phyloP scores from a whole-genome alignment of 345 rosid species.

The Garcia nutans region DNA sequence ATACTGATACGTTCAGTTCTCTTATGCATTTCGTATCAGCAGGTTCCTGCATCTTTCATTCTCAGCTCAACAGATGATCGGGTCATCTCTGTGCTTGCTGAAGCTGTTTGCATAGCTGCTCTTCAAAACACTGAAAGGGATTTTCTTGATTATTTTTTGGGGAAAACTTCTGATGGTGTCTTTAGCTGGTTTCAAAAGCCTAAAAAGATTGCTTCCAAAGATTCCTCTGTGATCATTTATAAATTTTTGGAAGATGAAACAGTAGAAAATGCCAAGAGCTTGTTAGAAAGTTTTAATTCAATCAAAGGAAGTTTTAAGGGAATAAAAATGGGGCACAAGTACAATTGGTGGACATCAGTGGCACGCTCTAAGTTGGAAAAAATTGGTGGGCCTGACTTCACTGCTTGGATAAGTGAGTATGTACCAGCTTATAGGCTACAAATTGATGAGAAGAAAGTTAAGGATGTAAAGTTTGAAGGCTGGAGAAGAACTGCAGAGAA shows the following conservation, averaged over 20 bases:
- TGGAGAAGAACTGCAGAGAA: conserved; percentile 57
- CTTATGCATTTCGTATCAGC: conserved; percentile 60
- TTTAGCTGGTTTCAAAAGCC: conserved; percentile 49
- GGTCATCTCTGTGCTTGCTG: conserved; percentile 68
- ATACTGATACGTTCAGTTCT: conserved; percentile 62
- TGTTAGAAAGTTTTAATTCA: conserved; percentile 52
- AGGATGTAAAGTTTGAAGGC: conserved; percentile 69
- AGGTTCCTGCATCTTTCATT: conserved; percentile 63
- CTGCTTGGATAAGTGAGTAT: conserved; percentile 71
- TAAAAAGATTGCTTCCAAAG: conserved; percentile 51
- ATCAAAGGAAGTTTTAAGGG: conserved; percentile 33
- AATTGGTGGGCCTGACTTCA: conserved; percentile 69
- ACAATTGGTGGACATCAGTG: conserved; percentile 59
- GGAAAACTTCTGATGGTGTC: conserved; percentile 31
- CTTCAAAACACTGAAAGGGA: conserved; percentile 61
- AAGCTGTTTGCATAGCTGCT: conserved; percentile 59
- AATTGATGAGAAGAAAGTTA: conserved; percentile 48
- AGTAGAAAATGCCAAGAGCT: conserved; percentile 42
- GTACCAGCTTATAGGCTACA: conserved; percentile 67
- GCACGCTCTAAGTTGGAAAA: conserved; percentile 53
- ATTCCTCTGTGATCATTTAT: conserved; percentile 55
- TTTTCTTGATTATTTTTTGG: conserved; percentile 44
- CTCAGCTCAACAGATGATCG: conserved; percentile 62
- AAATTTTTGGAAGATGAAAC: conserved; percentile 64
- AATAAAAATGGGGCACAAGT: conserved; percentile 29